Conservation (phyloP, 768 basidiomycete species). For the Lepiota brunneoincarnata region DNA sequence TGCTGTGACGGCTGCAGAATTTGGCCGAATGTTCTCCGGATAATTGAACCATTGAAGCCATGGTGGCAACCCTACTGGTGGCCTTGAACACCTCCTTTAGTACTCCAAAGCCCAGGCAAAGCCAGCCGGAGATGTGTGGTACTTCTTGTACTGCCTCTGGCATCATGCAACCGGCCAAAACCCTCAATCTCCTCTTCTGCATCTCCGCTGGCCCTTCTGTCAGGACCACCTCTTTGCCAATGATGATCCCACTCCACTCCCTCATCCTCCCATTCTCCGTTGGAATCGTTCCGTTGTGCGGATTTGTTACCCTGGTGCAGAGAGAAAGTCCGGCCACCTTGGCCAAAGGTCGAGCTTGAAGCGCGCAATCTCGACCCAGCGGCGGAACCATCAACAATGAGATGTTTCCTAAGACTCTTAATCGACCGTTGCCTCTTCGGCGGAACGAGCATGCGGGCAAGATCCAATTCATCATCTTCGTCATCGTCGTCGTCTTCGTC, state of each 20-base stretch:
- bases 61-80: neutral
- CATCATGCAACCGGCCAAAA: conserved; percentile 18
- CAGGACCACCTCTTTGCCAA: conserved; percentile 26
- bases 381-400: conserved; percentile 20
- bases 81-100: neutral
- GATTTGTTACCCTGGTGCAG: neutral
- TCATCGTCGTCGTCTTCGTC: conserved; percentile 46
- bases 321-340: too few relatives aligned
- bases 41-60: neutral
- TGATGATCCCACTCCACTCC: conserved; percentile 26
- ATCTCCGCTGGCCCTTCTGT: conserved; percentile 25
- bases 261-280: conserved; percentile 18
- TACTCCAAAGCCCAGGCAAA: neutral
- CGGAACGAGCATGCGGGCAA: conserved; percentile 66
- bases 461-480: conserved; percentile 53
- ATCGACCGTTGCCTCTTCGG: conserved; percentile 75
- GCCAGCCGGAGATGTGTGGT: neutral
- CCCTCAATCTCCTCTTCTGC: conserved; percentile 29
- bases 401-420: conserved; percentile 64
- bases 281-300: conserved; percentile 8
- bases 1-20: too few relatives aligned
- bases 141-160: conserved; percentile 1
- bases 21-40: neutral
- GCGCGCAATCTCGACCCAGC: neutral
- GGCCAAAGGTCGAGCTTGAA: neutral